phyloP scores from a whole-genome alignment of 2,329 filamentous ascomycete genomes.

The Colletotrichum theobromicola region DNA sequence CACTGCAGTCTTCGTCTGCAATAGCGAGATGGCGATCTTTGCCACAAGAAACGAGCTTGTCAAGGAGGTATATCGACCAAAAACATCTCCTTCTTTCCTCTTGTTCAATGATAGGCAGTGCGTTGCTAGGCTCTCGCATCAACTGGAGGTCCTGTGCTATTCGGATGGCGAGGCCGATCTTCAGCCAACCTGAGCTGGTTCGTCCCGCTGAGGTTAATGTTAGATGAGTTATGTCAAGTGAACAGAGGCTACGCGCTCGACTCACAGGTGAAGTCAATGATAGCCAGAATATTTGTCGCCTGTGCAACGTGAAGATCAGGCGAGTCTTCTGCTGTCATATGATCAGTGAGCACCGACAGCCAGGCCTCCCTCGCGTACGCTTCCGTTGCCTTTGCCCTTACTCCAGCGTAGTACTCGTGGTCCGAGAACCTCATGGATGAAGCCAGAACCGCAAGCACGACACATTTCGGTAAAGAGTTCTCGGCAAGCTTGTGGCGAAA shows the following conservation, averaged over 20 bases:
- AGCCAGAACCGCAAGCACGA: neutral
- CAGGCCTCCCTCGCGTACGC: neutral
- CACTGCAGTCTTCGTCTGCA: neutral
- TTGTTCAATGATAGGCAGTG: neutral
- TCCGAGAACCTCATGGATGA: neutral
- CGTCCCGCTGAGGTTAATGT: neutral
- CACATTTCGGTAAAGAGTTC: neutral
- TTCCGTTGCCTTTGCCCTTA: neutral
- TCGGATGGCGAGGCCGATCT: neutral
- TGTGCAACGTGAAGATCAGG: neutral
- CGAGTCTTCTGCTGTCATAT: neutral
- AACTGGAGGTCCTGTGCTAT: neutral
- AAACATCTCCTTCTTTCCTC: neutral
- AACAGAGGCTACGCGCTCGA: neutral
- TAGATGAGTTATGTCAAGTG: too few species aligned
- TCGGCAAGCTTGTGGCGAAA: neutral
- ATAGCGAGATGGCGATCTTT: neutral
- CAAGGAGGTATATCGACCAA: neutral
- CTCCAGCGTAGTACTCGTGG: neutral
- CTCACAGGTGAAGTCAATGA: neutral
- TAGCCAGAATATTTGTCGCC: neutral
- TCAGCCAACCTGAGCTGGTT: neutral
- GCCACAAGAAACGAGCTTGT: neutral
- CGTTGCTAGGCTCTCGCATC: neutral
- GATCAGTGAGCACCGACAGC: neutral